Percentiles rank a stretch among this genome's conserved stretches.
Conservation (phyloP, 2,329 filamentous ascomycete genomes). For the Talaromyces sp. region DNA sequence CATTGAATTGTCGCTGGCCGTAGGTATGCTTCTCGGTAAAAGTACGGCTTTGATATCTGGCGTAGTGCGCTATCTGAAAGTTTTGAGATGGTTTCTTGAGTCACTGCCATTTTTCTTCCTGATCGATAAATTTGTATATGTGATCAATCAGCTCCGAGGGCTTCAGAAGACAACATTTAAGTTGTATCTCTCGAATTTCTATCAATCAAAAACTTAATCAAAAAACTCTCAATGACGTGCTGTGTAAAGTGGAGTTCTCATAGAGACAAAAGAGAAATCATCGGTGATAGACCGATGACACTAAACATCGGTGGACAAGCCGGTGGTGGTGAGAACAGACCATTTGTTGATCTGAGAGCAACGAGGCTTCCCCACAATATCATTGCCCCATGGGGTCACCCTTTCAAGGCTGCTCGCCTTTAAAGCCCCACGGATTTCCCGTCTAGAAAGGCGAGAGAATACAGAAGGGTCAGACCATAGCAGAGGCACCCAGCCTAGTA, state of each 20-base stretch:
- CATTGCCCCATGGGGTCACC: background rate
- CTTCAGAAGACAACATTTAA: background rate
- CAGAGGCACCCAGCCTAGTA: background rate
- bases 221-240: background rate
- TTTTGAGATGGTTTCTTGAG: slow-evolving; percentile 9
- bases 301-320: slow-evolving; percentile 4
- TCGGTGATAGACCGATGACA: slow-evolving; percentile 1
- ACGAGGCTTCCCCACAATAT: background rate
- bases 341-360: background rate
- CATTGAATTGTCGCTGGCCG: slow-evolving; percentile 43
- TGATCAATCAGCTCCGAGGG: background rate
- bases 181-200: no score
- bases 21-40: slow-evolving; percentile 24
- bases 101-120: slow-evolving; percentile 1
- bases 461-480: background rate
- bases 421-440: slow-evolving; percentile 1
- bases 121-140: background rate
- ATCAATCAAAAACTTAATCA: background rate
- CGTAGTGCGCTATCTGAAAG: slow-evolving; percentile 2
- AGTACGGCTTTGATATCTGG: slow-evolving; percentile 9
- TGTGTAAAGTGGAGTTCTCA: background rate
- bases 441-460: background rate
- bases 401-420: background rate
- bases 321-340: background rate
- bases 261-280: background rate